Conservation (phyloP, 2,329 filamentous ascomycete genomes). For the Aspergillus terreus region DNA sequence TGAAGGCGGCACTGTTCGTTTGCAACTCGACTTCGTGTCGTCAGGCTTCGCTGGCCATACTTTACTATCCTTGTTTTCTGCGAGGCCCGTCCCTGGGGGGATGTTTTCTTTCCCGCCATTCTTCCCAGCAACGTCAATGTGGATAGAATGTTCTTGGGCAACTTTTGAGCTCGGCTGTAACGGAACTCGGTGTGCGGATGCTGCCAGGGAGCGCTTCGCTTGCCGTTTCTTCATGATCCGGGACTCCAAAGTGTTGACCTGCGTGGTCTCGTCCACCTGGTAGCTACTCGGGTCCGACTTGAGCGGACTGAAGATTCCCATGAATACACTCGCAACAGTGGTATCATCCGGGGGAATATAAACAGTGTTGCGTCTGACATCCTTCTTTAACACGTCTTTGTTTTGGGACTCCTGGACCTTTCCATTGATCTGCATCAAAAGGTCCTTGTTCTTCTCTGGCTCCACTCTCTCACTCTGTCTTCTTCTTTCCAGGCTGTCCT, state of each 20-base stretch:
- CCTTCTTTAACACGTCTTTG: constrained; percentile 24
- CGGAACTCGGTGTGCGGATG: constrained; percentile 38
- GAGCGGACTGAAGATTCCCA: constrained; percentile 42
- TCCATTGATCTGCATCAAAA: constrained; percentile 13
- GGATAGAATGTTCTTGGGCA: constrained; percentile 39
- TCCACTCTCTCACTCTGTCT: constrained; percentile 7
- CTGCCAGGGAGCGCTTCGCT: constrained; percentile 19
- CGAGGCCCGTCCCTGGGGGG: constrained; percentile 44
- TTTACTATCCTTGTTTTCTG: constrained; percentile 17
- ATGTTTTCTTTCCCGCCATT: constrained; percentile 62
- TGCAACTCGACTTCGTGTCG: constrained; percentile 19
- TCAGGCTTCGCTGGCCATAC: constrained; percentile 12
- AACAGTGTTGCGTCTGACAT: constrained; percentile 35
- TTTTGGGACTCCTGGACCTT: constrained; percentile 1
- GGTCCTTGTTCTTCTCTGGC: constrained; percentile 13
- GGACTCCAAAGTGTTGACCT: constrained; percentile 32
- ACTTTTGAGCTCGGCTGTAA: constrained; percentile 42
- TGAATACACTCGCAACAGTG: constrained; percentile 40
- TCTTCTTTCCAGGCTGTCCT: constrained; percentile 7
- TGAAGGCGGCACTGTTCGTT: constrained; percentile 5
- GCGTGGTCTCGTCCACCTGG: constrained; percentile 13
- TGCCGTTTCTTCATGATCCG: constrained; percentile 32
- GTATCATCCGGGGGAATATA: constrained; percentile 43
- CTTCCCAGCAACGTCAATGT: constrained; percentile 48
- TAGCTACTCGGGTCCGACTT: constrained; percentile 21